Evolutionary conservation across 2,329 filamentous ascomycete species (phyloP).

Genomic region (Helminthosporium solani): DNA sequence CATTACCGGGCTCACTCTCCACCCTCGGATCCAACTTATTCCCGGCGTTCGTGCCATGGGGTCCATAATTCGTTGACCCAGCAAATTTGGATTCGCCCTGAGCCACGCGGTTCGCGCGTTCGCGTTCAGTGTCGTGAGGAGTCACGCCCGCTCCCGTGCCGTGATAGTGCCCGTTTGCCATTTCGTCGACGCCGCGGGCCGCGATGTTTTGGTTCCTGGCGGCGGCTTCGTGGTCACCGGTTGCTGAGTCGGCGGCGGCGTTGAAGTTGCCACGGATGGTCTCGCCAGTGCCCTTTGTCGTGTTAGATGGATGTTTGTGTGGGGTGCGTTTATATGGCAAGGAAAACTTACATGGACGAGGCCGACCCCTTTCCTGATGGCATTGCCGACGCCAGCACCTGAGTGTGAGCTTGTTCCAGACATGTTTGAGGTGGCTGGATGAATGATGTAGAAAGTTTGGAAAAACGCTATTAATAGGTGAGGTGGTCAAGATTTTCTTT

Average conservation of each 20-base stretch:
- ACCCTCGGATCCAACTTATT: slow-evolving; percentile 25
- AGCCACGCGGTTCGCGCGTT: slow-evolving; percentile 21
- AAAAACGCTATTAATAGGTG: too few species aligned
- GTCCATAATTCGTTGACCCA: slow-evolving; percentile 31
- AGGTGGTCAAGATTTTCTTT: too few species aligned
- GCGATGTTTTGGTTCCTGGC: slow-evolving; percentile 36
- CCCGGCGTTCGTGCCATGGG: slow-evolving; percentile 25
- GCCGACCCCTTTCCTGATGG: slow-evolving; percentile 37
- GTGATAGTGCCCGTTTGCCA: slow-evolving; percentile 35
- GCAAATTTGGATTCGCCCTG: slow-evolving; percentile 21
- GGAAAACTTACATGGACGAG: slow-evolving; percentile 34
- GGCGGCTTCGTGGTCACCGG: slow-evolving; percentile 30
- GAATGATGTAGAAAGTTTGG: neutral
- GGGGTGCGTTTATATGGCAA: neutral
- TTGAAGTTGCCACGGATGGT: slow-evolving; percentile 43
- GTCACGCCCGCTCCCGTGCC: slow-evolving; percentile 33
- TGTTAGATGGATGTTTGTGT: slow-evolving; percentile 9
- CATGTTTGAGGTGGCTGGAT: slow-evolving; percentile 20
- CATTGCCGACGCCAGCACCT: slow-evolving; percentile 28
- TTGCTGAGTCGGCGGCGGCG: slow-evolving; percentile 35
- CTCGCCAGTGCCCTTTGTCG: slow-evolving; percentile 40
- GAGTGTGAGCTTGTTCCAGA: slow-evolving; percentile 22
- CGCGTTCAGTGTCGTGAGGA: slow-evolving; percentile 26
- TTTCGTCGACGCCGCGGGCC: slow-evolving; percentile 36
- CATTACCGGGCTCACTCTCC: neutral